phyloP scores from a whole-genome alignment of 129 eudicot genomes.

The Saposhnikovia divaricata region DNA sequence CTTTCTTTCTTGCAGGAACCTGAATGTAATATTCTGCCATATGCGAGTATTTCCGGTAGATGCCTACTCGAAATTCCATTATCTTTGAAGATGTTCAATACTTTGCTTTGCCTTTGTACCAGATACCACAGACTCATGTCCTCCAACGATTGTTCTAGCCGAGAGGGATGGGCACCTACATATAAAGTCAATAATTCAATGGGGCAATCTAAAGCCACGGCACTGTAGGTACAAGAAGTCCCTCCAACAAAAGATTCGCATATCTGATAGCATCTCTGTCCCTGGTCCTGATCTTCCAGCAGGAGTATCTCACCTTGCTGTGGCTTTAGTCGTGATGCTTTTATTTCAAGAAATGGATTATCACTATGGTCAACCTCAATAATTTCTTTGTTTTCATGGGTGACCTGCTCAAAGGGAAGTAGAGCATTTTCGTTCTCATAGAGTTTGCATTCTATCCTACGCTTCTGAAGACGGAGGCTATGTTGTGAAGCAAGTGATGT shows the following conservation, averaged over 20 bases:
- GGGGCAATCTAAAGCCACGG: constrained; percentile 41
- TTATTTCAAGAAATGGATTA: constrained; percentile 18
- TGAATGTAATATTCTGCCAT: constrained; percentile 62
- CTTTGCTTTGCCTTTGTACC: constrained; percentile 89
- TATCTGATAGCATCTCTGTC: constrained; percentile 43
- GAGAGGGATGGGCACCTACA: constrained; percentile 74
- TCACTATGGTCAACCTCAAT: constrained; percentile 27
- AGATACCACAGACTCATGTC: constrained; percentile 94
- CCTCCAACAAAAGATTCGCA: constrained; percentile 41
- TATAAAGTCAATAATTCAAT: constrained; percentile 43
- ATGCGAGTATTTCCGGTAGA: constrained; percentile 65
- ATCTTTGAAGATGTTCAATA: constrained; percentile 59
- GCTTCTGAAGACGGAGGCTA: constrained; percentile 58
- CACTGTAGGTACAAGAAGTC: constrained; percentile 45
- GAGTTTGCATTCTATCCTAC: constrained; percentile 48
- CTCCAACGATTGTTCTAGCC: constrained; percentile 81
- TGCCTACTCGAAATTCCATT: constrained; percentile 56
- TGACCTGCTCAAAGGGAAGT: constrained; percentile 20
- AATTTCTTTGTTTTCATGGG: constrained; percentile 18
- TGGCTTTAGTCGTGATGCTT: constrained; percentile 45
- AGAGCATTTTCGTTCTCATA: constrained; percentile 27
- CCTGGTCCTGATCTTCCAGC: constrained; percentile 55
- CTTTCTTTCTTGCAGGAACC: constrained; percentile 58
- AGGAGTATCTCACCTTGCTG: constrained; percentile 50
- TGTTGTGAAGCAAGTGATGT: constrained; percentile 63